Percentiles rank a stretch among this genome's conserved stretches.
Evolutionary conservation across 495 filamentous ascomycete genomes (phyloP).

Genomic region (Clavariopsis aquatica): DNA sequence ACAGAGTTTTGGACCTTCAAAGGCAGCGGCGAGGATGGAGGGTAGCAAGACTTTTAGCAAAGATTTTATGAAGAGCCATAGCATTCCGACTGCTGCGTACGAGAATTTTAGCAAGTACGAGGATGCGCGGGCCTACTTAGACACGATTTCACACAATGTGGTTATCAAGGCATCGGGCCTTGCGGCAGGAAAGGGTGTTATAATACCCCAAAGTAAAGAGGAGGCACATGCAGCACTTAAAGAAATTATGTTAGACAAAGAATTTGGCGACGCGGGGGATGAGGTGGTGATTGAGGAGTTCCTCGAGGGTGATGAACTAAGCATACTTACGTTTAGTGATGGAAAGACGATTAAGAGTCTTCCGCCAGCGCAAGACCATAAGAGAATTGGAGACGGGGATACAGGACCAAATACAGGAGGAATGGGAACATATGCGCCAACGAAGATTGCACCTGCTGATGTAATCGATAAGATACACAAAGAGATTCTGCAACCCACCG

Average conservation of each 20-base stretch:
- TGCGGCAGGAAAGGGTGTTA: conserved; percentile 89
- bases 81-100: conserved; percentile 88
- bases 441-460: conserved; percentile 73
- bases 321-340: conserved; percentile 87
- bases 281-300: conserved; percentile 97
- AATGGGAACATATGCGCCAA: conserved; percentile 92
- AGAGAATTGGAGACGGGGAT: conserved; percentile 89
- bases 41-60: conserved; percentile 96
- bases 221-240: conserved; percentile 80
- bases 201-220: conserved; percentile 76
- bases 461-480: conserved; percentile 76
- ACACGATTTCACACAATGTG: conserved; percentile 69
- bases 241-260: conserved; percentile 85
- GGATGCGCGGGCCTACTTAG: conserved; percentile 72
- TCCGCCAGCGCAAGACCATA: conserved; percentile 96
- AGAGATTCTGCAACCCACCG: conserved; percentile 83
- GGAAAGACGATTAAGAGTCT: conserved; percentile 81
- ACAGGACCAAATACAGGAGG: conserved; percentile 93
- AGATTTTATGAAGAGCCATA: conserved; percentile 92
- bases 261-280: conserved; percentile 84
- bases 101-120: conserved; percentile 84
- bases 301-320: conserved; percentile 87
- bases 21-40: conserved; percentile 86
- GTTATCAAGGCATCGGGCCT: conserved; percentile 89
- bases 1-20: conserved; percentile 81